Evolutionary conservation across 108 stramenopile species (phyloP).

Genomic region (Fragilariopsis cylindrus): DNA sequence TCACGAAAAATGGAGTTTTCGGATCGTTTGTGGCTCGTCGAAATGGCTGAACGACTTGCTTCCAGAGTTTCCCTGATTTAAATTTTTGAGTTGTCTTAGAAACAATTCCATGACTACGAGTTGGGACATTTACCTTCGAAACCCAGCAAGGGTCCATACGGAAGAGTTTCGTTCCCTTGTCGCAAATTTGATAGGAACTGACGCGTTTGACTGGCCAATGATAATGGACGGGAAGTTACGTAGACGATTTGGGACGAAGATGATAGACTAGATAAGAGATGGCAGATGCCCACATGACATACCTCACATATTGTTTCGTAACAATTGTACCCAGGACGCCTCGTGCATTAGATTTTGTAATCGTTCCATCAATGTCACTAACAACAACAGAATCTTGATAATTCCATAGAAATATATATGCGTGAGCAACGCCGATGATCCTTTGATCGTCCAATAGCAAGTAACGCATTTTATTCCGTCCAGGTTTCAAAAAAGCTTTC

Average conservation of each 20-base stretch:
- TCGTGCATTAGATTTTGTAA: slow-evolving; percentile 73
- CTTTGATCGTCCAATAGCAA: slow-evolving; percentile 22
- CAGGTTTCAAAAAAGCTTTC: slow-evolving; percentile 25
- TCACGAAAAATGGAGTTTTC: slow-evolving; percentile 46
- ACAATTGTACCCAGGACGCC: slow-evolving; percentile 73
- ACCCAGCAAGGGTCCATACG: slow-evolving; percentile 74
- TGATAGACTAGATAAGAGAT: slow-evolving; percentile 51
- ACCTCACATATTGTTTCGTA: slow-evolving; percentile 54
- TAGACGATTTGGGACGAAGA: slow-evolving; percentile 55
- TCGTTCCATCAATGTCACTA: slow-evolving; percentile 83
- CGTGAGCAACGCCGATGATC: slow-evolving; percentile 50
- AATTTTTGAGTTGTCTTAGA: slow-evolving; percentile 60
- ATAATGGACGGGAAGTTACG: slow-evolving; percentile 72
- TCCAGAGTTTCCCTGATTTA: slow-evolving; percentile 66
- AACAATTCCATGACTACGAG: slow-evolving; percentile 75
- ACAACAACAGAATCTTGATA: slow-evolving; percentile 56
- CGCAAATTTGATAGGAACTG: slow-evolving; percentile 47
- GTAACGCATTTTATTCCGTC: slow-evolving; percentile 27
- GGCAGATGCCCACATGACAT: slow-evolving; percentile 67
- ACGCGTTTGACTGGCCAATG: slow-evolving; percentile 59
- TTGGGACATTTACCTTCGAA: slow-evolving; percentile 60
- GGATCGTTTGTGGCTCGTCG: slow-evolving; percentile 28
- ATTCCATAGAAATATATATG: slow-evolving; percentile 69
- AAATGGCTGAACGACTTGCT: slow-evolving; percentile 73
- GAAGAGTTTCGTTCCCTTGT: slow-evolving; percentile 43